phyloP scores from a whole-genome alignment of 176 grass and related monocot species.

The Zoysia pacifica region DNA sequence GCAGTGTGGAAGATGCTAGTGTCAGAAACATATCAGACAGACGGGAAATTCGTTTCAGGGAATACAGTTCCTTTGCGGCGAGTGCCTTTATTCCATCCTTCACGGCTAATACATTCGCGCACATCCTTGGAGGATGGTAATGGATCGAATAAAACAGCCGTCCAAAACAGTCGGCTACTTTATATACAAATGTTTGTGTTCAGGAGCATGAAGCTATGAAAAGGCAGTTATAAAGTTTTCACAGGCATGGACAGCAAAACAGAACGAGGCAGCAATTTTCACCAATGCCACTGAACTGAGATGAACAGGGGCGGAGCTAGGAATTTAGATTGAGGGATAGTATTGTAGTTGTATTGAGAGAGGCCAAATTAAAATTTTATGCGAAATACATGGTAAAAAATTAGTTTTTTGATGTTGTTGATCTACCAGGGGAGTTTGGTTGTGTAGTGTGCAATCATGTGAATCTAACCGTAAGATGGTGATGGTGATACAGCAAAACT shows the following conservation, averaged over 20 bases:
- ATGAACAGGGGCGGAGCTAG: too few relatives aligned
- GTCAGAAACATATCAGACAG: neutral
- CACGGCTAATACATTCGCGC: slow-evolving; percentile 46
- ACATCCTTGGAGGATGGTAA: slow-evolving; percentile 13
- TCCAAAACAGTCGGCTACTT: slow-evolving; percentile 8
- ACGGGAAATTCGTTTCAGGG: slow-evolving; percentile 17
- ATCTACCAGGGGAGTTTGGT: neutral
- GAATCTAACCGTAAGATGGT: neutral
- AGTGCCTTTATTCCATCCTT: slow-evolving; percentile 73
- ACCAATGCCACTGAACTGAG: too few relatives aligned
- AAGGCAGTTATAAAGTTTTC: neutral
- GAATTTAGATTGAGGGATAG: too few relatives aligned
- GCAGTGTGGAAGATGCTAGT: slow-evolving; percentile 8
- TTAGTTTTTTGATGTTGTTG: too few relatives aligned
- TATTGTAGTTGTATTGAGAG: too few relatives aligned
- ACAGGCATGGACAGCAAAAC: too few relatives aligned
- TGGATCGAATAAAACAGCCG: slow-evolving; percentile 32
- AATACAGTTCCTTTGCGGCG: slow-evolving; percentile 63
- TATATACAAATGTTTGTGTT: neutral
- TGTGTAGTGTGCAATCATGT: neutral
- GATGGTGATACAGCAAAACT: neutral
- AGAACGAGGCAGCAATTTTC: too few relatives aligned
- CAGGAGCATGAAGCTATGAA: neutral
- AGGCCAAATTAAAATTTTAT: too few relatives aligned
- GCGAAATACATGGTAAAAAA: too few relatives aligned